Conservation (phyloP, 768 basidiomycete species). For the Neoboletus magnificus region DNA sequence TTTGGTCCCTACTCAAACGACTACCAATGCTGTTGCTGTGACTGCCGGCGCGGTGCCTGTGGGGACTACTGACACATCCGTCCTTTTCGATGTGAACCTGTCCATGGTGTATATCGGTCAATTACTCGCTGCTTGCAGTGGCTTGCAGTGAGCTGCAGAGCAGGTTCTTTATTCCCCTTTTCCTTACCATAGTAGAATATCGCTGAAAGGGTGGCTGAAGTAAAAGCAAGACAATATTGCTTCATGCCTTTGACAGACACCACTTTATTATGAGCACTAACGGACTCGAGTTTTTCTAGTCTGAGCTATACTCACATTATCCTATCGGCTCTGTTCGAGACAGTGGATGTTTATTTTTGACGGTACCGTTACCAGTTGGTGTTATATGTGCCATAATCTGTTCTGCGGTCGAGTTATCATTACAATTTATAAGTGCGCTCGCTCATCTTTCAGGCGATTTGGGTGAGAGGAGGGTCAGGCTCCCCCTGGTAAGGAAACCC, state of each 20-base stretch:
- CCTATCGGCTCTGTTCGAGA: constrained; percentile 10
- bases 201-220: not conserved
- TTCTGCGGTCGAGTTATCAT: not conserved
- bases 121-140: constrained; percentile 16
- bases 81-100: constrained; percentile 14
- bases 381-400: constrained; percentile 17
- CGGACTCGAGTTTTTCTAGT: constrained; percentile 18
- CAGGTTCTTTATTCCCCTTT: constrained; percentile 7
- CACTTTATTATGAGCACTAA: constrained; percentile 13
- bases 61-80: constrained; percentile 2
- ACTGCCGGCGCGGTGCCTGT: constrained; percentile 11
- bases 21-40: constrained; percentile 11
- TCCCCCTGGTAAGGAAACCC: too few relatives aligned
- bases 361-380: constrained; percentile 10
- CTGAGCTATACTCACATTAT: constrained; percentile 28
- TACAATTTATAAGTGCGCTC: not conserved
- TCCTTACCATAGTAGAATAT: not conserved
- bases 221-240: constrained; percentile 16
- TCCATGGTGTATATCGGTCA: constrained; percentile 18
- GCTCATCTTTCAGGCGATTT: too few relatives aligned
- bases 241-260: constrained; percentile 20
- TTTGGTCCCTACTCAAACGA: constrained; percentile 18
- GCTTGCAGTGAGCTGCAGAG: constrained; percentile 3
- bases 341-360: constrained; percentile 3
- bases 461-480: too few relatives aligned